Base-by-base conservation (phyloP, 768 basidiomycete species). In the Suillus ampliporus region DNA sequence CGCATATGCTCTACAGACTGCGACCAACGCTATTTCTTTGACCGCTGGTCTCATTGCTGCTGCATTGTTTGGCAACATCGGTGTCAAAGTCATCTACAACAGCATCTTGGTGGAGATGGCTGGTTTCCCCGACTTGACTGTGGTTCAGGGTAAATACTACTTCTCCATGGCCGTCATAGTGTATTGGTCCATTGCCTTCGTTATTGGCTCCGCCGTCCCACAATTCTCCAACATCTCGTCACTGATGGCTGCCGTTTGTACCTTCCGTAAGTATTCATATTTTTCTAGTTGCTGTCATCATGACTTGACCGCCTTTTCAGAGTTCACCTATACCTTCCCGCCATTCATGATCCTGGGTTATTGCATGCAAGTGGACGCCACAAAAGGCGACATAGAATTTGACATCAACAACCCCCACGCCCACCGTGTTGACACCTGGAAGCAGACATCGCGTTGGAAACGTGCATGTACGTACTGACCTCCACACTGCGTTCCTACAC, bases 31-130 rank as follows among this genome's bases (percentile, higher is more conserved):
- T 0, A 68, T 89, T 23, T 78, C 82, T 10, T 77, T 89, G 23
- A 67, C 82, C 17, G 82, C 83, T 4, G 83, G 79, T 47, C 77
- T 87, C 41, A 87, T 89, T 50, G 88, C 87, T 1, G 87, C 86
- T 15, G 85, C 85, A 23, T 72, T 89, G 10, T 89, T 88, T 62
- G 86, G 86, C 5, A 88, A 88, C 65, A 87, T 88, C 58, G 86
- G 86, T 46, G 76, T 86, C 66, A 88, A 88, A 78, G 80, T 86
- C 31, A 72, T 84, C 17, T 87, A 87, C 65, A 80, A 83, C 58
- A 82, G 80, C 64, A 70, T 89, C 31, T 65, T 89, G 3, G 80
- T 86, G 53, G 82, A 79, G 19, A 71, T 81, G 68, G 77, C 85
- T 68, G 69, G 76, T 9, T 87, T 86, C 0, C 88, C 87, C 0